These are phyloP conservation scores for Brettanomyces naardenensis DNA, from an alignment of 805 yeast genomes.

Conservation along the genomic window DNA sequence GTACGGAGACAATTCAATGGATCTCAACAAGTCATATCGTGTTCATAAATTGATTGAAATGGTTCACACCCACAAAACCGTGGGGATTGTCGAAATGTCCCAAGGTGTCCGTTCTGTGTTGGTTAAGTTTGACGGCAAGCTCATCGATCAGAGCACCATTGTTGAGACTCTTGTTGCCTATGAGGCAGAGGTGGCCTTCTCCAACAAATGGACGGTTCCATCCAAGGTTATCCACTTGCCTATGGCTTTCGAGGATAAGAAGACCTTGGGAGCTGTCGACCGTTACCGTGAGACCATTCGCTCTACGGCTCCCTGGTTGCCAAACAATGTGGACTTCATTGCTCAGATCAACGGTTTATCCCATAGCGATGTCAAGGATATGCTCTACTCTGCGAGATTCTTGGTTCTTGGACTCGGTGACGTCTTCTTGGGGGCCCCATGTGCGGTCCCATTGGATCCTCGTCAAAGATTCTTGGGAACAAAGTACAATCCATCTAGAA, in stretches of 20 bases:
- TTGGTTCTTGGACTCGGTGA: constrained; percentile 94
- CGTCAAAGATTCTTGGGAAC: constrained; percentile 88
- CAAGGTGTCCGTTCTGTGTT: constrained; percentile 95
- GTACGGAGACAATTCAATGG: constrained; percentile 85
- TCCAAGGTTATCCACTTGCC: constrained; percentile 82
- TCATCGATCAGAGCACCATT: constrained; percentile 53
- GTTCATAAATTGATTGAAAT: constrained; percentile 73
- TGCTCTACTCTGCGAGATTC: constrained; percentile 85
- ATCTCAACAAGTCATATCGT: constrained; percentile 77
- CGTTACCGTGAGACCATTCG: constrained; percentile 93
- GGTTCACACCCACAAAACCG: constrained; percentile 56
- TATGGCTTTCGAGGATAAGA: constrained; percentile 92
- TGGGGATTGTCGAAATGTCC: constrained; percentile 90
- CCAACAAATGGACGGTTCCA: constrained; percentile 77
- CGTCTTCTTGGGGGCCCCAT: constrained; percentile 96
- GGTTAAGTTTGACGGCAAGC: constrained; percentile 67
- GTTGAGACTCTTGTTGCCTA: constrained; percentile 60
- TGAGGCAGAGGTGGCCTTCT: constrained; percentile 67
- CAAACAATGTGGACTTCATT: constrained; percentile 93
- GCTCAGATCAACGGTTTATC: constrained; percentile 79
- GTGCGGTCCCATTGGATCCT: constrained; percentile 97
- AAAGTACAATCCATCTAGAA: constrained; percentile 93
- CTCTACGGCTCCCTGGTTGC: constrained; percentile 93
- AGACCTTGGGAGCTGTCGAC: constrained; percentile 81
- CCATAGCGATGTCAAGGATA: constrained; percentile 68